Conservation (phyloP, 148 eudicot genomes). For the Rhododendron molle region DNA sequence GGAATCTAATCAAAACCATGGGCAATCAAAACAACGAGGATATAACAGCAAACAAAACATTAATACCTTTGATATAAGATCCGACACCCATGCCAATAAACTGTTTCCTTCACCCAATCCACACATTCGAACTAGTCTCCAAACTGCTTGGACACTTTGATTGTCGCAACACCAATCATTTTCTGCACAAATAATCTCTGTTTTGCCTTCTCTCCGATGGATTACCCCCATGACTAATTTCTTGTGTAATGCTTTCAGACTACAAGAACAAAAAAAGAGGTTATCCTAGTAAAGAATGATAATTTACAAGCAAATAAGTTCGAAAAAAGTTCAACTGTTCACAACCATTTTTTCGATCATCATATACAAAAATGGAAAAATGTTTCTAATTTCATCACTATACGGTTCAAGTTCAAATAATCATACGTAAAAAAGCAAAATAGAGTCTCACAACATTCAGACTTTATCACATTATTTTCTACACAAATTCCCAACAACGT, state of each 20-base stretch:
- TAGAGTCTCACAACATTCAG: not conserved
- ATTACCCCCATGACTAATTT: constrained; percentile 48
- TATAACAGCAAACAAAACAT: not conserved
- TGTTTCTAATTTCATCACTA: not conserved
- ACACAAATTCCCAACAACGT: not conserved
- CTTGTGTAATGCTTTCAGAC: constrained; percentile 79
- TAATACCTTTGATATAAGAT: constrained; percentile 81
- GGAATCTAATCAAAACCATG: constrained; percentile 2
- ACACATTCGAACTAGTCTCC: constrained; percentile 79
- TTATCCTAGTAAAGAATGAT: not conserved
- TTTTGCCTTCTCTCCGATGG: constrained; percentile 17
- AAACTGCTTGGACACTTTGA: constrained; percentile 74
- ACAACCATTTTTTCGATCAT: not conserved
- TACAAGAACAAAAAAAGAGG: constrained; percentile 26
- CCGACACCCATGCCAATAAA: constrained; percentile 71
- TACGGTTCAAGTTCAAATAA: not conserved
- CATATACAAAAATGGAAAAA: not conserved
- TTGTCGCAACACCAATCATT: constrained; percentile 48
- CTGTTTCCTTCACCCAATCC: constrained; percentile 50
- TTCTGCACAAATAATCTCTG: constrained; percentile 23
- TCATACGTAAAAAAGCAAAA: not conserved
- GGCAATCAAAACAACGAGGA: not conserved
- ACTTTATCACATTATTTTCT: not conserved
- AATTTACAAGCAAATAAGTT: not conserved
- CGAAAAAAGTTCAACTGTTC: not conserved